Percentiles rank a stretch among this genome's conserved stretches.
phyloP scores from a whole-genome alignment of 2,329 filamentous ascomycete species.

The Paecilomyces dactylethromorphus region DNA sequence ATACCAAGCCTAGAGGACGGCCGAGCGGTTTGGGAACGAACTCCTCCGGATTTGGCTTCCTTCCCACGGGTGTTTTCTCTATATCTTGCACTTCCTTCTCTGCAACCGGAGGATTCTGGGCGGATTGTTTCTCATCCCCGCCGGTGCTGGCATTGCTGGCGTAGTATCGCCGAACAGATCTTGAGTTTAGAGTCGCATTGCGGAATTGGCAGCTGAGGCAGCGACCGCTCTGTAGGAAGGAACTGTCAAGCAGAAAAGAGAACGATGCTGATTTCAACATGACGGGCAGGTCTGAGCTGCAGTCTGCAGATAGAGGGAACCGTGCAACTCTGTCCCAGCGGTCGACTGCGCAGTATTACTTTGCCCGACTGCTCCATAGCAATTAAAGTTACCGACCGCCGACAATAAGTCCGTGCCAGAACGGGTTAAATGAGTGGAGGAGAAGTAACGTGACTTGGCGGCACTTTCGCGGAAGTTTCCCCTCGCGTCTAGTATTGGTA shows the following conservation, averaged over 20 bases:
- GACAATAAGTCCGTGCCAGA: neutral
- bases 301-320: neutral
- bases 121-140: neutral
- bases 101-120: neutral
- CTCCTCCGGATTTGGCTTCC: constrained; percentile 33
- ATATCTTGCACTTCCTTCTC: neutral
- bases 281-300: constrained; percentile 3
- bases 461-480: constrained; percentile 21
- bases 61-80: neutral
- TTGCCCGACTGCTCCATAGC: neutral
- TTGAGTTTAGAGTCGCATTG: constrained; percentile 14
- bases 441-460: constrained; percentile 27
- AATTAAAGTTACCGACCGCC: neutral
- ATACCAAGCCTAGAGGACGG: constrained; percentile 74
- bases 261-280: constrained; percentile 25
- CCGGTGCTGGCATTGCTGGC: constrained; percentile 14
- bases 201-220: constrained; percentile 32
- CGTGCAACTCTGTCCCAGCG: neutral
- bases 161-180: constrained; percentile 21
- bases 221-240: constrained; percentile 18
- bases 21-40: constrained; percentile 50
- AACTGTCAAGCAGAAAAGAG: constrained; percentile 13
- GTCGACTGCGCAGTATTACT: neutral
- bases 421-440: neutral
- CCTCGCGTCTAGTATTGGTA: constrained; percentile 12